These are phyloP conservation scores for Vigna mungo DNA, from an alignment of 306 rosid genomes.

Conservation along the genomic window DNA sequence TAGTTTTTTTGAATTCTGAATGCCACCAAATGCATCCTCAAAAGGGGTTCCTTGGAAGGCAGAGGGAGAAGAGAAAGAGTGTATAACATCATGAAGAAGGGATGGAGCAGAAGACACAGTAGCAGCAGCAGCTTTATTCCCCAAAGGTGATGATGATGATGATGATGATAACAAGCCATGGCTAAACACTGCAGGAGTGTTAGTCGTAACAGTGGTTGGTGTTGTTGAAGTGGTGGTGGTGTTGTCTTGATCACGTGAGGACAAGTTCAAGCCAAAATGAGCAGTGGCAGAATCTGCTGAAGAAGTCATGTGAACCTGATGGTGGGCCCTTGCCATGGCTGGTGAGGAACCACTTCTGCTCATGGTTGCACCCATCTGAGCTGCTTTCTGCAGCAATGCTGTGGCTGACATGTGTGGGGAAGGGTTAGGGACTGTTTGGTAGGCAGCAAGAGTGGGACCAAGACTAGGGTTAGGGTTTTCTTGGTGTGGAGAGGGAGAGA, in stretches of 20 bases:
- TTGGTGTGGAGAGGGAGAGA: conserved; percentile 51
- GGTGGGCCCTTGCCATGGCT: conserved; percentile 60
- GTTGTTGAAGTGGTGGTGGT: not conserved
- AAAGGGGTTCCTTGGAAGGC: conserved; percentile 44
- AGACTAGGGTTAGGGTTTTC: conserved; percentile 81
- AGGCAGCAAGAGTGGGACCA: conserved; percentile 62
- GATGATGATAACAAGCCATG: conserved; percentile 19
- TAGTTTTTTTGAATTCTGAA: conserved; percentile 44
- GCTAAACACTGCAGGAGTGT: conserved; percentile 48
- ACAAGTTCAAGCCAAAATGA: conserved; percentile 55
- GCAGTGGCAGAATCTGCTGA: conserved; percentile 27
- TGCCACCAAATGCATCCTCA: conserved; percentile 70
- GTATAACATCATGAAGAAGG: conserved; percentile 60
- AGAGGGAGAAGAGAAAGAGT: conserved; percentile 57
- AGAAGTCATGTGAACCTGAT: conserved; percentile 63
- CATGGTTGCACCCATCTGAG: conserved; percentile 90
- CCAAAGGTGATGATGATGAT: conserved; percentile 49
- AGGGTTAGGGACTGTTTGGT: conserved; percentile 50
- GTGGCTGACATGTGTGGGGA: conserved; percentile 97
- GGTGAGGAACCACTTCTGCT: conserved; percentile 41
- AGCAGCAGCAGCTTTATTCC: conserved; percentile 44
- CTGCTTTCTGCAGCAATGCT: conserved; percentile 95
- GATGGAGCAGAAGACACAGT: conserved; percentile 40
- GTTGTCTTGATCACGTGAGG: conserved; percentile 54
- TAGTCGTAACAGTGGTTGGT: conserved; percentile 13